Base-by-base conservation (phyloP, 164 flowering plant species). In the Magnolia officinalis region DNA sequence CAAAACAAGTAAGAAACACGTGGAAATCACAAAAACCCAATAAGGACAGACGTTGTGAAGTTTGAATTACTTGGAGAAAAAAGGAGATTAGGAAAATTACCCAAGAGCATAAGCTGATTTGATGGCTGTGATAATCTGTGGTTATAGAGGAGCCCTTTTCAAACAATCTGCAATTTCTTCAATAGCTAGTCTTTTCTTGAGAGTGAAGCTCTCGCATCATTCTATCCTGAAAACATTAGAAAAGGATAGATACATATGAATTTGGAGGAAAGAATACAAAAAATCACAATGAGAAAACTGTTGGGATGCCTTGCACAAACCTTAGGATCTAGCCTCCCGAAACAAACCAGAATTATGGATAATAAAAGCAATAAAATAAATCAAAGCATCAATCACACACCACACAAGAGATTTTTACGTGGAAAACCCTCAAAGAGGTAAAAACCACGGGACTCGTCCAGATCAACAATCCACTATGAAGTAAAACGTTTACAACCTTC, bases 191-290 rank as follows among this genome's bases (percentile, higher is more conserved):
- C 78, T 72, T 86, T 67, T 95, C 95, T 72, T 72, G 87, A 16
- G 81, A 81, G 55, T 90, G 89, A 16, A 94, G 84, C 85, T 89
- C 97, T 78, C 71, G 69, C 89, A 88, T 82, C 90, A 90, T 85
- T 71, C 76, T 84, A 73, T 91, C 93, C 97, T 93, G 89, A 18
- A 81, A 76, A 31, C 63, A 52, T 29, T 2, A 78, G 31, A 4
- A 31, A 13, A 72, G n/a, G 66, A 75, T 64, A 64, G 67, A 68
- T 6, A n/a, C 70, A 70, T 37, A n/a, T 45, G 50, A 16, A 67
- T 49, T 13, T 45, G 51, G 72, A 18, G 10, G 29, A 37, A 10
- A 68, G 2, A 67, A 14, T 8, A 14, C 59, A 52, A 2, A 6
- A 52, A 14, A 52, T 52, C 59, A 52, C 59, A 52, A 52, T 0